Percentiles rank a stretch among this genome's conserved stretches.
Conservation (phyloP, 2,329 filamentous ascomycete species). For the Alternaria solani region DNA sequence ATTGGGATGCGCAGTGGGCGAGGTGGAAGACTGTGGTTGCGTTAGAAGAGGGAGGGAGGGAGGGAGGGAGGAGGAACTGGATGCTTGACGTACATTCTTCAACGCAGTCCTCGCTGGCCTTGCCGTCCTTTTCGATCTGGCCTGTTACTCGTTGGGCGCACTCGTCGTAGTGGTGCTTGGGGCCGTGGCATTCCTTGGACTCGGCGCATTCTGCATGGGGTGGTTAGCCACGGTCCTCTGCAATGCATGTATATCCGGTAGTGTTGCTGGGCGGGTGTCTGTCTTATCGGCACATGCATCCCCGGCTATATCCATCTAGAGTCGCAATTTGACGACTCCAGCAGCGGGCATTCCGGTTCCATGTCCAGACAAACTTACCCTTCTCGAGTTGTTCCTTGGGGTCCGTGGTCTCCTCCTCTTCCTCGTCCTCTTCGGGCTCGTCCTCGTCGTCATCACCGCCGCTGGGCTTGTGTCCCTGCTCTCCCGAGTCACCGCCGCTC, state of each 20-base stretch:
- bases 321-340: not conserved
- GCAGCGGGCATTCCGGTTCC: not conserved
- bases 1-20: conserved; percentile 90
- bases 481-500: conserved; percentile 52
- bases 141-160: conserved; percentile 91
- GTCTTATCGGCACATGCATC: not conserved
- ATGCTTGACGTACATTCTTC: conserved; percentile 86
- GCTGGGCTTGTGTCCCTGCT: conserved; percentile 60
- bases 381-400: conserved; percentile 89
- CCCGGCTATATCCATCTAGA: no score
- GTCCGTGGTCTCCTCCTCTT: conserved; percentile 83
- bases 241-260: not conserved
- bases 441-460: conserved; percentile 63
- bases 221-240: conserved; percentile 24
- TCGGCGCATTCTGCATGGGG: conserved; percentile 79
- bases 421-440: conserved; percentile 81
- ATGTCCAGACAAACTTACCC: conserved; percentile 70
- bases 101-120: conserved; percentile 92
- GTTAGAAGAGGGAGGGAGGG: conserved; percentile 14
- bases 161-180: conserved; percentile 98
- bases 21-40: conserved; percentile 89
- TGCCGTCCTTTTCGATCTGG: conserved; percentile 73
- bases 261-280: not conserved
- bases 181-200: conserved; percentile 81
- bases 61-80: not conserved